Evolutionary conservation across 345 rosid species (phyloP), one percentile per base, ranked within the genome.

Genomic region (Capsella bursapastoris): DNA sequence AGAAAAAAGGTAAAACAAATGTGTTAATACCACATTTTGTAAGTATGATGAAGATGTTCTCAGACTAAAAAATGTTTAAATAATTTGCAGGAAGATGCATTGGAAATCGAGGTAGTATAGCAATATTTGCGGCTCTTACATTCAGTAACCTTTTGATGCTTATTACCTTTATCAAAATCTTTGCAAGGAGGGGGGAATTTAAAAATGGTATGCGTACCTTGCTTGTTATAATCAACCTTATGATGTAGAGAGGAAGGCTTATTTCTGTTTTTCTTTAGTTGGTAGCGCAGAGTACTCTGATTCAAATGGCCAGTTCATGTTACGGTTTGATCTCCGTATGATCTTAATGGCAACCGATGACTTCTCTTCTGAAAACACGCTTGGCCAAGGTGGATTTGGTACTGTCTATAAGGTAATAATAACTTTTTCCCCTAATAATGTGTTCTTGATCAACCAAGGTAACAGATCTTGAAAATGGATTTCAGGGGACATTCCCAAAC

Each of bases 381-480:
- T 82, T 16, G 82, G 84, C 7, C 22, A 63, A 48, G 85, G 85
- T 18, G 83, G 83, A 18, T 82, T 76, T 34, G 81, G 81, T 13
- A 48, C 31, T 0, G 81, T 82, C 4, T 82, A 73, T 68, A 79
- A 76, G 82, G 85, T 64, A 64, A 0, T 31, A 12, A n/a, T n/a
- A 38, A 22, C 2, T 22, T 0, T 2, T 34, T 34, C n/a, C 4
- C 43, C 3, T 32, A 10, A 48, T 48, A 16, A 44, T 47, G 41
- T 48, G 44, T 47, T 64, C 10, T 59, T 37, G 48, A 16, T 65
- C 6, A 11, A 47, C 2, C 15, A 29, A 13, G 31, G 4, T 50
- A 37, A 38, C 0, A 25, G 0, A 35, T 70, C 29, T 59, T 37
- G 28, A 48, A 28, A 48, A 51, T 34, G 8, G 37, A 40, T 58